phyloP scores from a whole-genome alignment of 1,284 basidiomycete species.

The Boletus smithii region DNA sequence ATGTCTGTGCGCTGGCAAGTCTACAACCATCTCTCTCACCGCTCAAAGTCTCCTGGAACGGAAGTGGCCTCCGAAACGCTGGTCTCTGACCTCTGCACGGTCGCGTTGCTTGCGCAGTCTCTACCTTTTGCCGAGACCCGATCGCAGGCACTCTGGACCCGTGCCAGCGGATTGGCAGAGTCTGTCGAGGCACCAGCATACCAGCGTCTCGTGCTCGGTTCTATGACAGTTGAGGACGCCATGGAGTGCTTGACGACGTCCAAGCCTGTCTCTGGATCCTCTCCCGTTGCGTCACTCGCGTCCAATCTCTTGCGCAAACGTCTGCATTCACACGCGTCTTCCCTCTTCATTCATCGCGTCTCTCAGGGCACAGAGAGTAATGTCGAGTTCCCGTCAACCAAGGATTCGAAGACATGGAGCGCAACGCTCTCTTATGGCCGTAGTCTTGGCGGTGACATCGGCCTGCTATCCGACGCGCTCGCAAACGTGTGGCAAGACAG shows the following conservation, averaged over 20 bases:
- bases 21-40: conserved; percentile 28
- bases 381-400: conserved; percentile 18
- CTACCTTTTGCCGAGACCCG: conserved; percentile 27
- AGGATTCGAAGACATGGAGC: conserved; percentile 35
- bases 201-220: conserved; percentile 54
- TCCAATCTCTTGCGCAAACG: conserved; percentile 46
- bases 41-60: conserved; percentile 25
- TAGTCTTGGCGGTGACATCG: conserved; percentile 57
- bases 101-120: conserved; percentile 51
- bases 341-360: conserved; percentile 50
- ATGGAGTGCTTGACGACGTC: conserved; percentile 36
- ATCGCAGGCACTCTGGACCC: conserved; percentile 44
- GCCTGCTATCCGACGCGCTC: conserved; percentile 50
- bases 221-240: conserved; percentile 50
- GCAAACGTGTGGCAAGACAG: conserved; percentile 50
- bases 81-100: conserved; percentile 51
- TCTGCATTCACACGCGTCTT: conserved; percentile 47
- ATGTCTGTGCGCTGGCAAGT: conserved; percentile 19
- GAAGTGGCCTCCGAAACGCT: conserved; percentile 22
- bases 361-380: conserved; percentile 28
- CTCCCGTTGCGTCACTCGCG: conserved; percentile 52
- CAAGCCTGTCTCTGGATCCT: conserved; percentile 16
- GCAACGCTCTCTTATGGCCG: conserved; percentile 54
- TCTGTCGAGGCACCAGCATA: conserved; percentile 39
- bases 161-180: conserved; percentile 29